Base-by-base conservation (phyloP, 176 grass and related monocot species). In the Oryza coarctata region DNA sequence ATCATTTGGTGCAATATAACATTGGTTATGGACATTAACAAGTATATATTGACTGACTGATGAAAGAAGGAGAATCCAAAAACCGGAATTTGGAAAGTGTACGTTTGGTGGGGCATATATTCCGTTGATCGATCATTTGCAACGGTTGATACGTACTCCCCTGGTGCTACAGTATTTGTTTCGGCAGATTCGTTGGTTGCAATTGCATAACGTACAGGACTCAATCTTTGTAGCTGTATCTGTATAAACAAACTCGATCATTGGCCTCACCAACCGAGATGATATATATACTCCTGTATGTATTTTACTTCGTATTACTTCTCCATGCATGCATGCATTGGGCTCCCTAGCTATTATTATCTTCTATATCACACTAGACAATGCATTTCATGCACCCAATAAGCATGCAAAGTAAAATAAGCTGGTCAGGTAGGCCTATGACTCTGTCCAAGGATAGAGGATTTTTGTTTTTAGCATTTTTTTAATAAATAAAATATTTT, bases 1-100 rank as follows among this genome's bases (percentile, higher is more conserved):
- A 33, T 7, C 27, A n/a, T 81, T 81, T 75, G 85, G 78, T 87
- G 77, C 18, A 33, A 86, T 6, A 9, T 29, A 79, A 55, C 76
- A 86, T 22, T 13, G 6, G 35, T 49, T 35, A 7, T 7, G 40
- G 35, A 26, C 13, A 52, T 47, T 35, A 77, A n/a, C 76, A 79
- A 79, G 28, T 36, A 55, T n/a, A n/a, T 55, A n/a, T 55, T 7
- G 50, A n/a, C 50, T 49, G 55, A 5, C 12, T 5, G 12, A 25
- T 41, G 18, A 67, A 20, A 64, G 70, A 41, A 20, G 44, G 74
- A 61, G 74, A 33, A 67, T 58, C 9, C 41, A 67, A 66, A 80
- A 28, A 26, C 11, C 26, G 25, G 33, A 44, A 41, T 44, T 86
- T 67, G 61, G 76, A 74, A 66, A 26, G 20, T 11, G 6, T n/a